Conservation (phyloP, 257 asterid species). For the Solanum etuberosum region DNA sequence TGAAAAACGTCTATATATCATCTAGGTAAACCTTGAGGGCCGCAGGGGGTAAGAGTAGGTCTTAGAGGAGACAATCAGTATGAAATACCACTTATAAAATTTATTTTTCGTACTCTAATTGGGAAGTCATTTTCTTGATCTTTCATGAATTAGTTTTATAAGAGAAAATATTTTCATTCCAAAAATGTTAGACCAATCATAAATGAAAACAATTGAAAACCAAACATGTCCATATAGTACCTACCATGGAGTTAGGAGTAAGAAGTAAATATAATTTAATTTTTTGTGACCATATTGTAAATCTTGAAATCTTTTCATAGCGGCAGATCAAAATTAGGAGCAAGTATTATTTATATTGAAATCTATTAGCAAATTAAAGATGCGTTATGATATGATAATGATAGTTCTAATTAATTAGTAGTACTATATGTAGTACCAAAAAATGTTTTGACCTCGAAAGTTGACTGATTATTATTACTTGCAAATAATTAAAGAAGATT, state of each 20-base stretch:
- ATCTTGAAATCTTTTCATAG: neutral
- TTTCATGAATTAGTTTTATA: neutral
- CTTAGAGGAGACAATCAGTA: neutral
- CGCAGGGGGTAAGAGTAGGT: neutral
- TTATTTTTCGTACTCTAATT: neutral
- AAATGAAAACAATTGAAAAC: neutral
- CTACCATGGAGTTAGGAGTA: neutral
- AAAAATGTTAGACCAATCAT: neutral
- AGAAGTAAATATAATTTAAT: neutral
- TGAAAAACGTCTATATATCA: too few relatives aligned
- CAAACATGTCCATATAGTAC: neutral
- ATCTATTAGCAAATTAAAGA: neutral
- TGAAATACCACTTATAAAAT: neutral
- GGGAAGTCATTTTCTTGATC: rapidly evolving
- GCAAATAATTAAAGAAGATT: slow-evolving; percentile 5
- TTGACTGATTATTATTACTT: slow-evolving; percentile 26
- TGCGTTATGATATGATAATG: slow-evolving; percentile 12
- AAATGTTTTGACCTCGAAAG: slow-evolving; percentile 28
- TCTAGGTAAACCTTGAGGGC: neutral
- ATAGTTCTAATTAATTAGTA: slow-evolving; percentile 1
- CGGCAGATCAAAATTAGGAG: neutral
- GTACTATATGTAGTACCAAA: neutral
- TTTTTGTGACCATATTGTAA: neutral
- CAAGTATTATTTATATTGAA: neutral
- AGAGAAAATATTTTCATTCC: neutral